Evolutionary conservation across 2,329 filamentous ascomycete species (phyloP), one percentile per base, ranked within the genome.

Genomic region (Drechslerella dactyloides): DNA sequence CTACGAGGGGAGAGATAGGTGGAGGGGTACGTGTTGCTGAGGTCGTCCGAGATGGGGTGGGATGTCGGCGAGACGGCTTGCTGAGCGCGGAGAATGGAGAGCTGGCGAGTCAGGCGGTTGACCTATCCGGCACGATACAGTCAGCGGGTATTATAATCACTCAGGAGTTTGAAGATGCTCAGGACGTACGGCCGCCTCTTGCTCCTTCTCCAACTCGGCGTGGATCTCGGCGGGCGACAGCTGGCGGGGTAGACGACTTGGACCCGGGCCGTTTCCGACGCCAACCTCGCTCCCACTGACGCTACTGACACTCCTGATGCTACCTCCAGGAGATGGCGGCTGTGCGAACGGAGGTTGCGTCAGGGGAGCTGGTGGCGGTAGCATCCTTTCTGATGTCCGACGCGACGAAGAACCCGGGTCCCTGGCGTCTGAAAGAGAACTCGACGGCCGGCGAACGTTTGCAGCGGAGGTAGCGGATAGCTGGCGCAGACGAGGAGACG

Each of bases 141-240:
- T 53, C 33, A 58, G 27, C 11, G 6, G 19, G 23, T 11, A 37
- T 27, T n/a, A n/a, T n/a, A n/a, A n/a, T 15, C 23, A 19, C 30
- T 42, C 11, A 33, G 13, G 5, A 48, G 3, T 21, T 35, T 55
- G 15, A 30, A 15, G 5, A 17, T 7, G 37, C 55, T 44, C 4
- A 19, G 37, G 37, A 81, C 87, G 74, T 84, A 94, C 93, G 77
- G 97, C 89, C 37, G 92, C 90, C 80, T 97, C 93, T 77, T 97
- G 93, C 78, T 97, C 93, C 80, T 96, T 94, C 80, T 97, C 93
- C 24, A 97, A 84, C 81, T 96, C 87, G 69, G 90, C 84, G 79
- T 97, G 92, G 73, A 97, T 84, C 79, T 97, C 93, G 2, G 91
- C 90, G 1, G 91, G 88, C 0, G 93, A 97, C 79, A 97, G 82